These are phyloP conservation scores for Elsinoe fawcettii DNA, from an alignment of 2,329 filamentous ascomycete genomes.

Conservation along the genomic window DNA sequence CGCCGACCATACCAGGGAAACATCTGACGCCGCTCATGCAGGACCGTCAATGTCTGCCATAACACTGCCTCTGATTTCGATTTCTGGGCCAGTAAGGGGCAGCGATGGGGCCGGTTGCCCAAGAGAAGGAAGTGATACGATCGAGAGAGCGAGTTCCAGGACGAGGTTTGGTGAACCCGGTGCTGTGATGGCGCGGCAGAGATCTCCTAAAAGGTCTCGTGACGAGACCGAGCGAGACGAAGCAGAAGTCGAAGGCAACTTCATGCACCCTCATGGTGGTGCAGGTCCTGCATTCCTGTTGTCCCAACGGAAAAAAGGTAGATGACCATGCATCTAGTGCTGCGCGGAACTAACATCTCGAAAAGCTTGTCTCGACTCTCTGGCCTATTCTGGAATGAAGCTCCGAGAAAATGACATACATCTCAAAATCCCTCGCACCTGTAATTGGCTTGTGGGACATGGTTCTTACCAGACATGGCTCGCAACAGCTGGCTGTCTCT, in stretches of 20 bases:
- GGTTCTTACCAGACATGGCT: background rate
- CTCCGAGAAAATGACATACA: background rate
- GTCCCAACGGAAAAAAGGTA: background rate
- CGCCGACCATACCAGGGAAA: background rate
- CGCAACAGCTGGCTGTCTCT: background rate
- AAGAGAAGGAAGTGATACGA: background rate
- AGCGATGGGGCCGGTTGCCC: background rate
- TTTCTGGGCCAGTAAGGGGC: background rate
- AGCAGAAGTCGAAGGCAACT: background rate
- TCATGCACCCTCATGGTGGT: too few species aligned
- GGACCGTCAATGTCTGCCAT: background rate
- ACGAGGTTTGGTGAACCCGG: too few species aligned
- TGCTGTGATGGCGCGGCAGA: background rate
- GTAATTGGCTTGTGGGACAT: conserved; percentile 2
- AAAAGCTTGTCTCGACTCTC: background rate
- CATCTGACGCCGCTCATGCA: background rate
- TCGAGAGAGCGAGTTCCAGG: background rate
- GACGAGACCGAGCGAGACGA: background rate
- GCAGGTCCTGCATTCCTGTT: background rate
- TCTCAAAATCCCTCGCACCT: conserved; percentile 4
- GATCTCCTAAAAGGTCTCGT: background rate
- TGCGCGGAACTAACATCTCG: background rate
- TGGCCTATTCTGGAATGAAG: background rate
- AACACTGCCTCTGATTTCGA: background rate
- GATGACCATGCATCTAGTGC: background rate